Evolutionary conservation across 768 basidiomycete species (phyloP), one percentile per base, ranked within the genome.

Genomic region (Kwoniella dejecticola): DNA sequence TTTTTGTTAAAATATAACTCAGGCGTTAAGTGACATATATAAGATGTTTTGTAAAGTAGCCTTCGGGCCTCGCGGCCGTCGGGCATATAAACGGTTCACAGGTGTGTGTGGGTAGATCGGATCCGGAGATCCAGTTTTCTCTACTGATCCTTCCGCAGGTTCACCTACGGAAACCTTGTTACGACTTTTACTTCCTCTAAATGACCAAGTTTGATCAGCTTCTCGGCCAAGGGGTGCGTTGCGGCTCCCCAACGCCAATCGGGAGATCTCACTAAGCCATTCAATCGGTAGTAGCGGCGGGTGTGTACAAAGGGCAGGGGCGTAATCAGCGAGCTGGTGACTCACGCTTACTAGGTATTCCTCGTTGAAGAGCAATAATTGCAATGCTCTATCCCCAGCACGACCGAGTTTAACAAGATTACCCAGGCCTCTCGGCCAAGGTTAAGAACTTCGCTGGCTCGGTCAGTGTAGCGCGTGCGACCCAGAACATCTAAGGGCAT

Each of bases 281-380:
- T 88, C 88, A 87, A 88, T 88, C 86, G 85, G 88, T 88, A 88
- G 87, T 89, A 88, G 88, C 85, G 86, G 88, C 86, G 84, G 87
- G 87, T 88, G 87, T 88, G 86, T 88, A 88, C 86, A 88, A 87
- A 87, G 87, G 87, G 87, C 87, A 88, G 87, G 87, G 87, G 88
- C 87, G 84, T 88, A 88, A 87, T 88, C 87, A 86, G 86, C 84
- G 83, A 87, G 87, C 86, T 88, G 86, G 87, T 88, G 86, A 89
- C 86, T 87, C 84, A 83, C 85, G 85, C 84, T 87, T 88, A 88
- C 87, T 87, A 87, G 86, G 86, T 84, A 88, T 88, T 88, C 87
- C 87, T 88, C 85, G 54, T 86, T 89, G 86, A 89, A 88, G 88
- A 88, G 86, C 87, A 85, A 88, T 88, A 89, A 87, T 88, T 88